A percentile compares a stretch with the other conserved stretches of the same genome.
These are phyloP conservation scores for Ensete ventricosum DNA, from an alignment of 176 grass and related monocot genomes.

Conservation along the genomic window DNA sequence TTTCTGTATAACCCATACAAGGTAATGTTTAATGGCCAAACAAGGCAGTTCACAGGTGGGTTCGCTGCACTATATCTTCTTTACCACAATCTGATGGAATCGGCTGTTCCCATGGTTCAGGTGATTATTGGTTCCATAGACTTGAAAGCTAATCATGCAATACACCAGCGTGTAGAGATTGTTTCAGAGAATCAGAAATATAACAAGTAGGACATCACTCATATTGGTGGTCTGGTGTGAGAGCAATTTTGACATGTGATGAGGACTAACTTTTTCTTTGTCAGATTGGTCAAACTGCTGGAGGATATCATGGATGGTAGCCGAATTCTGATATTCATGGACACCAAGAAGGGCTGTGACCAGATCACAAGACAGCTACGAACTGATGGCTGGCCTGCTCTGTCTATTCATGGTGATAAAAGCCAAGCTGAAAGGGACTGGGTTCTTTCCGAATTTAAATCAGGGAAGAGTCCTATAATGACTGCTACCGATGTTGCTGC, in stretches of 20 bases:
- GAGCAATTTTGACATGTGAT: not conserved
- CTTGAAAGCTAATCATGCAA: slow-evolving; percentile 97
- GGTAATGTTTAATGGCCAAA: slow-evolving; percentile 30
- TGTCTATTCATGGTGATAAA: slow-evolving; percentile 97
- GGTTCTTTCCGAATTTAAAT: slow-evolving; percentile 98
- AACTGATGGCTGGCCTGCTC: slow-evolving; percentile 95
- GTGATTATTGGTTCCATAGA: slow-evolving; percentile 92
- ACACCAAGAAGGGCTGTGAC: slow-evolving; percentile 96
- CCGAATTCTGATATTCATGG: slow-evolving; percentile 94
- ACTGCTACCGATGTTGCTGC: slow-evolving; percentile 92
- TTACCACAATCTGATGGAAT: slow-evolving; percentile 21
- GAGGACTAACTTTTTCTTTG: not conserved
- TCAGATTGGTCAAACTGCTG: slow-evolving; percentile 89
- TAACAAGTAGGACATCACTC: slow-evolving; percentile 70
- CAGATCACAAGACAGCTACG: slow-evolving; percentile 84
- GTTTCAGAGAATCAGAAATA: slow-evolving; percentile 97
- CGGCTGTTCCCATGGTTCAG: slow-evolving; percentile 30
- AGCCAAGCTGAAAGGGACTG: slow-evolving; percentile 96
- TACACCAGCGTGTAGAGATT: slow-evolving; percentile 89
- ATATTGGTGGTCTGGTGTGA: not conserved
- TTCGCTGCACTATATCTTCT: slow-evolving; percentile 16
- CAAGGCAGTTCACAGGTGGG: slow-evolving; percentile 10
- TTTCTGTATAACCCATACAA: slow-evolving; percentile 93
- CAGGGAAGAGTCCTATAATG: slow-evolving; percentile 97
- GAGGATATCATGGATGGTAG: slow-evolving; percentile 99